Conservation (phyloP, 1,139 yeast genomes). For the Yamadazyma jaroonii region DNA sequence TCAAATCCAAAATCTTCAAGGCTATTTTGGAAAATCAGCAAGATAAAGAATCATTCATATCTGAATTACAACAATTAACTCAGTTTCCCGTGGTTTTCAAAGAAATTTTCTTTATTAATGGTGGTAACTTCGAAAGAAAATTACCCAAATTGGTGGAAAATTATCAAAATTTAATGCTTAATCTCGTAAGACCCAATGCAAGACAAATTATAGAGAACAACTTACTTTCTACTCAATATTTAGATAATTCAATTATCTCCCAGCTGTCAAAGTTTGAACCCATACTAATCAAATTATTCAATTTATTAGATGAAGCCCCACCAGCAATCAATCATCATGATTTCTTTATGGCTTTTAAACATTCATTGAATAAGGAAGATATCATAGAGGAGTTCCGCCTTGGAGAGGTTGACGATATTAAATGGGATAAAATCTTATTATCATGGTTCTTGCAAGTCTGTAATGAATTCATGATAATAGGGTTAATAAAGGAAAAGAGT, state of each 20-base stretch:
- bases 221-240: slow-evolving; percentile 27
- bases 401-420: slow-evolving; percentile 15
- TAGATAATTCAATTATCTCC: slow-evolving; percentile 22
- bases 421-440: slow-evolving; percentile 44
- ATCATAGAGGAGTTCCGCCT: slow-evolving; percentile 31
- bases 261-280: slow-evolving; percentile 36
- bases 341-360: slow-evolving; percentile 69
- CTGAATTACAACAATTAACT: slow-evolving; percentile 1
- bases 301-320: slow-evolving; percentile 79
- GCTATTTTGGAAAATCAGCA: not conserved
- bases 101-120: slow-evolving; percentile 39
- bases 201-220: slow-evolving; percentile 31
- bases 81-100: slow-evolving; percentile 22
- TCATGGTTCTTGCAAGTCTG: slow-evolving; percentile 46
- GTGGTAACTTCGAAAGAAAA: slow-evolving; percentile 23
- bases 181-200: slow-evolving; percentile 37
- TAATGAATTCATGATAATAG: slow-evolving; percentile 39
- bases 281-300: slow-evolving; percentile 55
- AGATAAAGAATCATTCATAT: slow-evolving; percentile 1
- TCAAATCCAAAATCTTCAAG: slow-evolving; percentile 17
- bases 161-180: slow-evolving; percentile 36
- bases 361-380: slow-evolving; percentile 42
- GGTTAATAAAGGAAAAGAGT: slow-evolving; percentile 40
- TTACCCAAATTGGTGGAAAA: slow-evolving; percentile 33
- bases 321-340: slow-evolving; percentile 72